Base-by-base conservation (phyloP, 2,329 filamentous ascomycete genomes). In the Nemania sp. region DNA sequence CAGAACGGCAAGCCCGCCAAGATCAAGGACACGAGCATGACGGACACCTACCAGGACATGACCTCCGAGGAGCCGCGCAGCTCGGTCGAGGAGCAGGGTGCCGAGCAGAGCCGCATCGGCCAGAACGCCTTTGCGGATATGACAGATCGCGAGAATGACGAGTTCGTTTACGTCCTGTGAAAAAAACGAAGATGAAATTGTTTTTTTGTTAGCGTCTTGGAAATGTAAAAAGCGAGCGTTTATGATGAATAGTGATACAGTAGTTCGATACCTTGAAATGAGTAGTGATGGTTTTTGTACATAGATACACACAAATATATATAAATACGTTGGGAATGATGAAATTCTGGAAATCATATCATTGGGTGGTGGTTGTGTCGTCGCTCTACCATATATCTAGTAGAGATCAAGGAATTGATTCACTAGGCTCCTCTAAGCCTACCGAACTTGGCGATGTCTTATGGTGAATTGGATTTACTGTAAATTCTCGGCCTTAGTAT, bases 91-190 rank as follows among this genome's bases (percentile, higher is more conserved):
- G 57, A 51, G 49, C 70, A 56, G 8, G 43, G 29, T 8, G 53
- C 20, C 1, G 49, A 22, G 20, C 62, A 60, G 15, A 53, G 74
- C 1, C 77, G 76, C 56, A 73, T 86, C 13, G 86, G 86, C 5
- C 80, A 83, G 15, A 82, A 85, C 61, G 85, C 84, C 0, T 87
- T 87, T 62, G 73, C 84, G 69, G 89, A 92, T 76, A 68, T 90
- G 73, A 91, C 89, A 1, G 90, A 92, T 75, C 79, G 84, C n/a
- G 80, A 90, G 79, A 92, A 92, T 72, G 88, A 92, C 63, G 89
- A 91, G 75, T 91, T 91, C 79, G 83, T 90, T 1, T 73, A 73
- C 26, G 56, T 73, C 22, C 32, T 73, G 35, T 73, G 60, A 61
- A 22, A 18, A n/a, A n/a, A n/a, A n/a, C n/a, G 24, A 41, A 20